These are phyloP conservation scores for Aspergillus felis DNA, from an alignment of 2,329 filamentous ascomycete genomes.

Conservation along the genomic window DNA sequence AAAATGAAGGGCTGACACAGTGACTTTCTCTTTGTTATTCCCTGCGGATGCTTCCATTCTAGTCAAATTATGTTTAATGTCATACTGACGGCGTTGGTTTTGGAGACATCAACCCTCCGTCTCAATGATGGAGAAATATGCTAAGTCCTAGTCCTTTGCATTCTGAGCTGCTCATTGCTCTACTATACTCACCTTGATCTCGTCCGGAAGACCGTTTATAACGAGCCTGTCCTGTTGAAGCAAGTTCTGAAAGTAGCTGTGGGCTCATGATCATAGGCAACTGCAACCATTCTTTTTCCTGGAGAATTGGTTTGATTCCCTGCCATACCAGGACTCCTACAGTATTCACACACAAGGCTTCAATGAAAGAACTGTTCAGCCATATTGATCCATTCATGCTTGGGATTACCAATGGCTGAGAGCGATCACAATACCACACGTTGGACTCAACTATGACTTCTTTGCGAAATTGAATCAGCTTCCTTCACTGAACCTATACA, in stretches of 20 bases:
- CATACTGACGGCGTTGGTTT: neutral
- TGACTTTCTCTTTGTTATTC: neutral
- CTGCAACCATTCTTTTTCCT: neutral
- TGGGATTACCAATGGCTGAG: neutral
- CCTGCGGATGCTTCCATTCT: no score
- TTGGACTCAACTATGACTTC: neutral
- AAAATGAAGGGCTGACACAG: no score
- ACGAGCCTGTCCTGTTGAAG: neutral
- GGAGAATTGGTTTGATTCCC: neutral
- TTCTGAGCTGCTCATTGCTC: no score
- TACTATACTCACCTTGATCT: neutral
- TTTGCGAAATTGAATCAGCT: neutral
- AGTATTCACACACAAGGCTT: neutral
- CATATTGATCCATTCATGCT: neutral
- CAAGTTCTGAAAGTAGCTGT: neutral
- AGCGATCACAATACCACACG: neutral
- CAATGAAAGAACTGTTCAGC: neutral
- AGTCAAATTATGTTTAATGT: neutral
- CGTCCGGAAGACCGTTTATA: neutral
- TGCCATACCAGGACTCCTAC: neutral
- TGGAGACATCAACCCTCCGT: neutral
- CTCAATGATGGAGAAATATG: neutral
- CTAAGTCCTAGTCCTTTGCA: neutral
- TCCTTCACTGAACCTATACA: neutral
- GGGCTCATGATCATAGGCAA: neutral